Base-by-base conservation (phyloP, 2,329 filamentous ascomycete species). In the Trichoderma brevicompactum region DNA sequence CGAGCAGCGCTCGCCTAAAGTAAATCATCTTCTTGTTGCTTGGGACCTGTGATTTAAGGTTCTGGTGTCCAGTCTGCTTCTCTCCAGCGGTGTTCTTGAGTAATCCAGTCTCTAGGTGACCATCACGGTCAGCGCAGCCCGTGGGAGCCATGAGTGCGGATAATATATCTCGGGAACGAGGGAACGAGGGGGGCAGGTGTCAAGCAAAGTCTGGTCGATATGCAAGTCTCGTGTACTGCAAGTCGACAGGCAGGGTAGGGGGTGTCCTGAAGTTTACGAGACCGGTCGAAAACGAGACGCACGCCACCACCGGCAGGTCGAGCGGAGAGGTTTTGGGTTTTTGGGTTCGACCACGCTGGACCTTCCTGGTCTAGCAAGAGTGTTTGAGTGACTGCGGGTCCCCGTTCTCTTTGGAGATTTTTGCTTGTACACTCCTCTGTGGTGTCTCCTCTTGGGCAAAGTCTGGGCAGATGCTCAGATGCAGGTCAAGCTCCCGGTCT, bases 11-110 rank as follows among this genome's bases (percentile, higher is more conserved):
- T 49, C 67, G 62, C 19, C 65, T 64, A 46, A 68, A n/a, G 54
- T 69, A 53, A 15, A 69, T 49, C 70, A 71, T 71, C 36, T 60
- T 69, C 7, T 55, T 64, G 64, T 8, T 40, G 36, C 12, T n/a
- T 28, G 32, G 41, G 10, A n/a, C n/a, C 34, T 50, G 36, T 54
- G 34, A 49, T 6, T 50, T 46, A 6, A 43, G 10, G 15, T 68
- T 41, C 41, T 58, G 52, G 46, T 46, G 32, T 66, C 61, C 60
- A 17, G 60, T 50, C 9, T 46, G 50, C 69, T 70, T 73, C 52
- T 72, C 71, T 63, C 73, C 70, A 65, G 69, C 56, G 58, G 50
- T 63, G 52, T 66, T 71, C 66, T 55, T 67, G 61, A 72, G 55
- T 41, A 72, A 66, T 68, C 70, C 70, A 65, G 69, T 68, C 65